Evolutionary conservation across 2,329 filamentous ascomycete genomes (phyloP), one percentile per base, ranked within the genome.

Genomic region (Didymella pinodella): DNA sequence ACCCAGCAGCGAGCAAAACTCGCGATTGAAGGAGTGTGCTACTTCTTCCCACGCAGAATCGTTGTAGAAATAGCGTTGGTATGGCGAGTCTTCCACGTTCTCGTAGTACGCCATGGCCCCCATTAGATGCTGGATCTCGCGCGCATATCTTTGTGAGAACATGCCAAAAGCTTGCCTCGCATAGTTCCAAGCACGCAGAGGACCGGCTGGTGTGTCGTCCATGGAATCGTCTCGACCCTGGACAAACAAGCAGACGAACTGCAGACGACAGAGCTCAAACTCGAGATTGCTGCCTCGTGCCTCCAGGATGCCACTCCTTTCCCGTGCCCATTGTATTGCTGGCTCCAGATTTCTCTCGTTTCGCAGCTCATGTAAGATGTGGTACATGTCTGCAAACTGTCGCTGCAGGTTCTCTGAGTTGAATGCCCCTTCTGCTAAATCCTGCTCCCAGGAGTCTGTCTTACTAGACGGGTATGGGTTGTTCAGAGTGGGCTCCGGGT

Each of bases 1-100:
- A 11, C 93, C 92, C 0, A 99, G 86, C 22, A 98, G 82, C 1
- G 90, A 93, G 81, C 95, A 99, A 80, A 97, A 99, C 74, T 98
- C 95, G 59, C 91, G 88, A 0, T 91, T 96, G 75, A 99, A 99
- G 3, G 91, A 91, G n/a, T 86, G 81, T 5, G 92, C 88, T 1
- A 96, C 90, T 62, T 96, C 92, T 40, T 91, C 86, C 83, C 95
- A 99, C 0, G 90, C 88, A 3, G 85, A 84, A 7, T 87, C 81
- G 52, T 90, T 92, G 73, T 90, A 85, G 77, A 97, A 97, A 44
- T 92, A 86, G 51, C 83, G 75, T n/a, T 80, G 79, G 78, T 98
- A 99, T 0, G 95, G 95, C 1, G 92, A 96, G 7, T 83, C 81
- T 20, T 80, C 73, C 1, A 98, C 82, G 73, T 96, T 96, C 2